Conservation (phyloP, 495 filamentous ascomycete species). For the Ramalina intermedia region DNA sequence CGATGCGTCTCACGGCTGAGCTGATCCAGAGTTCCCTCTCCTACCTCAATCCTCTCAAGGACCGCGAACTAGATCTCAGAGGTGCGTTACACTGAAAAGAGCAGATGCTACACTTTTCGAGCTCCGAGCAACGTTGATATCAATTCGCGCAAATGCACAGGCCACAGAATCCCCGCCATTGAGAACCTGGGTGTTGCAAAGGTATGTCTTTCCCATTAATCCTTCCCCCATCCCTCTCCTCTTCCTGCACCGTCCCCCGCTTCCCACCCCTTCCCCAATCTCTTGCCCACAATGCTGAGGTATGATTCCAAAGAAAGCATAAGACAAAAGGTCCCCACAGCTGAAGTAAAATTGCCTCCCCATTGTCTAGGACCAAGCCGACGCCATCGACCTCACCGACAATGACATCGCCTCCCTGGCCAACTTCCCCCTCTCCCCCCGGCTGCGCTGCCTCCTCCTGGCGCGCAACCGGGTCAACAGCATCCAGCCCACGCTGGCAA, state of each 20-base stretch:
- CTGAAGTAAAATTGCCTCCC: too few species aligned
- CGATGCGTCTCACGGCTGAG: constrained; percentile 89
- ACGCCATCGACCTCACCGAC: constrained; percentile 94
- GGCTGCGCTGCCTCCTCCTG: constrained; percentile 71
- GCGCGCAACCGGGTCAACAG: constrained; percentile 74
- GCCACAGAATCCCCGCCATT: constrained; percentile 93
- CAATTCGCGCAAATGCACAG: constrained; percentile 47
- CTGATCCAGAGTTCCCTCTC: constrained; percentile 82
- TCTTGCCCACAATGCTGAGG: too few species aligned
- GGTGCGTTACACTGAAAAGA: constrained; percentile 93
- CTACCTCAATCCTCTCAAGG: constrained; percentile 94
- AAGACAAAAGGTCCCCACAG: too few species aligned
- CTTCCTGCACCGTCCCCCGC: background rate
- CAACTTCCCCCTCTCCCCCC: constrained; percentile 90
- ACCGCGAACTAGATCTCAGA: constrained; percentile 98
- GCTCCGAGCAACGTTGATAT: constrained; percentile 70
- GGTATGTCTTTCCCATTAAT: constrained; percentile 33
- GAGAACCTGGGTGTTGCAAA: constrained; percentile 96
- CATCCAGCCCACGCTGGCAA: constrained; percentile 61
- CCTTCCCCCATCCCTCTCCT: constrained; percentile 3
- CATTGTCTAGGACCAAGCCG: constrained; percentile 45
- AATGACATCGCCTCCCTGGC: constrained; percentile 82
- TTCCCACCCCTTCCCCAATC: too few species aligned
- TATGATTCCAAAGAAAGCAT: too few species aligned
- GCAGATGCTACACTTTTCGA: constrained; percentile 82